phyloP scores from a whole-genome alignment of 345 rosid species.

The Populus alba region DNA sequence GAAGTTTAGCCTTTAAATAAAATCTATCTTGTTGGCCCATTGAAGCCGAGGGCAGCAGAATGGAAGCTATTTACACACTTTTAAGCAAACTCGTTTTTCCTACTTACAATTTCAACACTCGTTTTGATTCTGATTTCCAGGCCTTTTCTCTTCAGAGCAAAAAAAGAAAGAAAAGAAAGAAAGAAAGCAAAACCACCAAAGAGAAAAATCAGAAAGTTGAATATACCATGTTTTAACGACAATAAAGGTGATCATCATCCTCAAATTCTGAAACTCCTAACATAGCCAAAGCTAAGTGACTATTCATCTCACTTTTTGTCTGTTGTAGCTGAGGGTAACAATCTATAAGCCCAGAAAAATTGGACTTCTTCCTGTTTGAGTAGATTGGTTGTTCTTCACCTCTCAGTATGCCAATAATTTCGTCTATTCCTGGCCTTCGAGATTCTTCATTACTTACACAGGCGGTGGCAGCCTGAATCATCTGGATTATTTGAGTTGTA shows the following conservation, averaged over 20 bases:
- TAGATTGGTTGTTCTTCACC: conserved; percentile 49
- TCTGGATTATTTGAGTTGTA: conserved; percentile 43
- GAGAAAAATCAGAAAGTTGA: not conserved
- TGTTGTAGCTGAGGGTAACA: conserved; percentile 58
- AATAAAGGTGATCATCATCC: conserved; percentile 53
- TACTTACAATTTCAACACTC: conserved; percentile 34
- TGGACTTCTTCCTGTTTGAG: conserved; percentile 41
- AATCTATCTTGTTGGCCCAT: conserved; percentile 5
- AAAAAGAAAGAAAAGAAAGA: conserved; percentile 13
- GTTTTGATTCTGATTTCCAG: conserved; percentile 16
- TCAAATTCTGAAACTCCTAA: conserved; percentile 74
- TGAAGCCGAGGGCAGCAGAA: conserved; percentile 1
- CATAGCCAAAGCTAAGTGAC: conserved; percentile 89
- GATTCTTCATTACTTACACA: conserved; percentile 71
- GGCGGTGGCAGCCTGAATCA: conserved; percentile 75
- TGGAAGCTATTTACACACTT: conserved; percentile 34
- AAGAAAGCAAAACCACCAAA: not conserved
- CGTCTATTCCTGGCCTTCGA: conserved; percentile 56
- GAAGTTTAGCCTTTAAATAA: not conserved
- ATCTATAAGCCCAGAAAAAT: conserved; percentile 59
- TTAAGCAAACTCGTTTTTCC: conserved; percentile 19
- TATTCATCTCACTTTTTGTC: conserved; percentile 71
- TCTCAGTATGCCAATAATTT: conserved; percentile 51
- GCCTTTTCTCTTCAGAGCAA: conserved; percentile 19
- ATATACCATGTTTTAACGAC: conserved; percentile 36